Base-by-base conservation (phyloP, 148 eudicot genomes). In the Vaccinium myrtillus region DNA sequence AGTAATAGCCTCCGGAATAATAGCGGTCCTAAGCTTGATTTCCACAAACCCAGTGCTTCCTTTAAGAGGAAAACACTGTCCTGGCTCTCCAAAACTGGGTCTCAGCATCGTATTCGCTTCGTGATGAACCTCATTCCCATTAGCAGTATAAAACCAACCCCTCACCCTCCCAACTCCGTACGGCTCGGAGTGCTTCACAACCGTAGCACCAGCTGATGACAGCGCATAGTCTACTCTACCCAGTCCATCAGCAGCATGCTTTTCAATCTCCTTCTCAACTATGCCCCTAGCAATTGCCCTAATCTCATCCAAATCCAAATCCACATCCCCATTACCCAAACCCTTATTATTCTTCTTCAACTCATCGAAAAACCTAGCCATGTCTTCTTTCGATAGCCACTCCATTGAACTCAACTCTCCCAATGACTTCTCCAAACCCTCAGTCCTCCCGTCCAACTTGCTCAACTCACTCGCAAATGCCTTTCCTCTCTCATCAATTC, bases 31-130 rank as follows among this genome's bases (percentile, higher is more conserved):
- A 48, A 97, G 92, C 87, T 83, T 90, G 39, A 97, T 90, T 65
- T 85, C 79, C 82, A 95, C 95, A 91, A 92, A 97, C 19, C 99
- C 99, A 87, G 81, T 86, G 78, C 88, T 88, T 54, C 99, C 98
- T 77, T 91, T 94, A n/a, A 97, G 83, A 4, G 99, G 89, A 69
- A 97, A 95, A 89, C 98, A 95, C 81, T 91, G 90, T 25, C 98
- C 99, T 67, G 99, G 98, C 87, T 95, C 95, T 54, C 98, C 98
- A 83, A 94, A 97, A 80, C 98, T 95, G 2, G 98, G 98, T 79
- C 73, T 89, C 84, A 97, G 86, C 95, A 95, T 91, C 89, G 82
- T 93, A 51, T 67, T 92, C 1, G 98, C 92, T 43, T 91, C 88
- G 3, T 74, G 67, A 49, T 87, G 84, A 85, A 91, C 94, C 73